Conservation (phyloP, 345 rosid genomes). For the Geranium brycei region DNA sequence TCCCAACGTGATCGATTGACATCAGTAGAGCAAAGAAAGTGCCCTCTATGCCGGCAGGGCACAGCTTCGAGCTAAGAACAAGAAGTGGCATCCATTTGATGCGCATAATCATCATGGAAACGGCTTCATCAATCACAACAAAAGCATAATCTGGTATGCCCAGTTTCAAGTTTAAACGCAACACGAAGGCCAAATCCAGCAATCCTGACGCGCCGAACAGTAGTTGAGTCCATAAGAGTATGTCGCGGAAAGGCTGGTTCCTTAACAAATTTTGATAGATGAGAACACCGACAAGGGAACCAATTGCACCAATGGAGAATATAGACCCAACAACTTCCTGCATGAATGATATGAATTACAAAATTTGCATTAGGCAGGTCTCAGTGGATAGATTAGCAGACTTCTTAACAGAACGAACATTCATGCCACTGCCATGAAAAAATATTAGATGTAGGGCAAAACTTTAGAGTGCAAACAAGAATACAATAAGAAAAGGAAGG, state of each 20-base stretch:
- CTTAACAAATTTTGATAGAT: conserved; percentile 48
- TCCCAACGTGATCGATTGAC: conserved; percentile 57
- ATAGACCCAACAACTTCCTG: conserved; percentile 65
- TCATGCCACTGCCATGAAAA: too few relatives aligned
- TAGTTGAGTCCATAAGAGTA: conserved; percentile 56
- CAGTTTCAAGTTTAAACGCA: conserved; percentile 49
- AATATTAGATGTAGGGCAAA: too few relatives aligned
- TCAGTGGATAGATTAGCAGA: not conserved
- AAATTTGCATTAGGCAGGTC: not conserved
- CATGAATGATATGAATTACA: not conserved
- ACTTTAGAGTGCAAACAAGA: too few relatives aligned
- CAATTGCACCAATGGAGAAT: conserved; percentile 47
- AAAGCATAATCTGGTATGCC: conserved; percentile 58
- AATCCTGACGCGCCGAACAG: conserved; percentile 46
- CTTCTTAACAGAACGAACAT: too few relatives aligned
- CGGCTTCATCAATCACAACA: conserved; percentile 47
- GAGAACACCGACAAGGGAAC: conserved; percentile 55
- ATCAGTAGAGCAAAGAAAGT: conserved; percentile 68
- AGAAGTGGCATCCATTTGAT: conserved; percentile 63
- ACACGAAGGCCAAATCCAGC: conserved; percentile 47
- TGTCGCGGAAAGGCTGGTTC: conserved; percentile 37
- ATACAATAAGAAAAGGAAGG: too few relatives aligned
- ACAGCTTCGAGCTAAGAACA: conserved; percentile 67
- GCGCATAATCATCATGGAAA: conserved; percentile 40
- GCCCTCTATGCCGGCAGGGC: conserved; percentile 65